Evolutionary conservation across 169 alveolate species (phyloP), one percentile per base, ranked within the genome.

Genomic region (Babesia bigemina): DNA sequence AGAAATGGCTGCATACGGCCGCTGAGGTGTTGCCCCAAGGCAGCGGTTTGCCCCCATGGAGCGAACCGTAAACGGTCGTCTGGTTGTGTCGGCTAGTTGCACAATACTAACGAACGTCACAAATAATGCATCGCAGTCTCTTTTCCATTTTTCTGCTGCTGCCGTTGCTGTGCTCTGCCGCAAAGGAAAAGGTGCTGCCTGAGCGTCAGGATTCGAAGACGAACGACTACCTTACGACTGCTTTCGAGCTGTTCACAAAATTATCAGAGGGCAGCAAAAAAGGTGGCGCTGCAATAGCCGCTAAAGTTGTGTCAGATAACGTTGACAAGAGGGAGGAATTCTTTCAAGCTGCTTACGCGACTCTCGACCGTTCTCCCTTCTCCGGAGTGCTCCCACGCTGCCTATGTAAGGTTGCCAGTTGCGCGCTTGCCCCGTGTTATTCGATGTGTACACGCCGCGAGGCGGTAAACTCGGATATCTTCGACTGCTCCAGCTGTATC

Each of bases 311-410:
- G 10, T 45, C 21, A 39, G 36, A 45, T 28, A 36, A 52, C 10
- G 58, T 55, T 26, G 29, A 13, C n/a, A 63, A 19, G 33, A 79
- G 62, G 21, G 72, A 49, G 13, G 70, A 79, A 8, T 29, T 72
- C 16, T 57, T 79, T 49, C 50, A 21, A 4, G 29, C 22, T 28
- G 56, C 65, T 16, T 70, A 79, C 84, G 21, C 44, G 47, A 52
- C 33, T 9, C 70, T 79, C 0, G 39, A 70, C 21, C 74, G 87
- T 56, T 24, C 63, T 21, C 59, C 75, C 21, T 79, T 70, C 50
- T 47, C 75, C 14, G 87, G 84, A 50, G 29, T 60, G 16, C 55
- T 67, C 0, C 83, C 87, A 2, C 65, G 87, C 59, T 79, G 87
- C 63, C 36, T 79, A 6, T 79, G 87, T 44, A 70, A 61, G 50